Conservation (phyloP, 768 basidiomycete genomes). For the Myochromella boudieri region DNA sequence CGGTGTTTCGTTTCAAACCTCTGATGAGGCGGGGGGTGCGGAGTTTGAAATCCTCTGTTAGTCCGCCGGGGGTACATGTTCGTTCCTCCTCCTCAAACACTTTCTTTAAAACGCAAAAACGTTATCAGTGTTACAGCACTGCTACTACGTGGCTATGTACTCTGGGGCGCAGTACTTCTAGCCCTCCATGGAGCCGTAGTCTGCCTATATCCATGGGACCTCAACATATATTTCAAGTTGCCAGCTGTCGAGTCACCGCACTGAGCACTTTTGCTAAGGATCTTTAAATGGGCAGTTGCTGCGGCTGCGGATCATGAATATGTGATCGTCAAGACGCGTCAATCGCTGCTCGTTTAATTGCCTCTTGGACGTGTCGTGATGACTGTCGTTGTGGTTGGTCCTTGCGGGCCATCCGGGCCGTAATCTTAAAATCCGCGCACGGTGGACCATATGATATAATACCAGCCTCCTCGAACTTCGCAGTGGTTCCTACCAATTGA, state of each 20-base stretch:
- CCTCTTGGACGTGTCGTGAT: no score
- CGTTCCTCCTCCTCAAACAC: constrained; percentile 3
- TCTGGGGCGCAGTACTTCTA: not conserved
- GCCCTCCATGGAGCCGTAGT: not conserved
- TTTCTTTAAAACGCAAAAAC: constrained; percentile 5
- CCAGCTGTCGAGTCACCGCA: not conserved
- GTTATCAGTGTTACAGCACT: not conserved
- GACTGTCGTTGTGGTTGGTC: not conserved
- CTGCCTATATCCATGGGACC: not conserved
- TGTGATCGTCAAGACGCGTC: constrained; percentile 2
- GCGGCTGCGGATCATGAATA: constrained; percentile 1
- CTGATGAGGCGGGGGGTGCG: constrained; percentile 17
- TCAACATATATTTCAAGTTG: not conserved
- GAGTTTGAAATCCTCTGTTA: constrained; percentile 23
- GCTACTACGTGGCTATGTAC: not conserved
- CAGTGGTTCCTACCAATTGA: not conserved
- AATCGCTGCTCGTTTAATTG: constrained; percentile 1
- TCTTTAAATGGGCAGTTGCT: not conserved
- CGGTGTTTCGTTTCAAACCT: constrained; percentile 14
- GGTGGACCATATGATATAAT: not conserved
- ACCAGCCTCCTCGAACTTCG: not conserved
- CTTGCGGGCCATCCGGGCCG: constrained; percentile 14
- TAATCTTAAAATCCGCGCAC: not conserved
- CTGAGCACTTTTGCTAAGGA: not conserved
- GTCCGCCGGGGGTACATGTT: constrained; percentile 5